phyloP scores from a whole-genome alignment of 192 early-diverging fungal genomes.

The Geranomyces michiganensis region DNA sequence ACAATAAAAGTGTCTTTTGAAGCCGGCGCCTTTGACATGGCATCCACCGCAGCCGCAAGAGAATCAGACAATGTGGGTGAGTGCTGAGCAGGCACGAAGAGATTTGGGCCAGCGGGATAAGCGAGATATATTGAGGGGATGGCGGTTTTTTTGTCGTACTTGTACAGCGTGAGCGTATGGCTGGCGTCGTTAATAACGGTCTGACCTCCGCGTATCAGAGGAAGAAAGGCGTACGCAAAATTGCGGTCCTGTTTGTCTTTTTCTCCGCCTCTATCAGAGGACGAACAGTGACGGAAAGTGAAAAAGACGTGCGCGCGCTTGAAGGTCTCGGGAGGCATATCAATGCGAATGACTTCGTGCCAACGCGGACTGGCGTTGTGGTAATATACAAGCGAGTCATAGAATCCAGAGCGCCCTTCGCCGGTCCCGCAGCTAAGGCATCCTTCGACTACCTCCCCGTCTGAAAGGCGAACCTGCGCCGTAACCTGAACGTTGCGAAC shows the following conservation, averaged over 20 bases:
- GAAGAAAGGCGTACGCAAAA: conserved; percentile 68
- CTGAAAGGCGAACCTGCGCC: conserved; percentile 57
- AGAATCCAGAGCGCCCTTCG: conserved; percentile 35
- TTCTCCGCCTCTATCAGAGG: conserved; percentile 20
- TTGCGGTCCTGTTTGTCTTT: conserved; percentile 46
- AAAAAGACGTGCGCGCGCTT: conserved; percentile 65
- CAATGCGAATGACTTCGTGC: conserved; percentile 67
- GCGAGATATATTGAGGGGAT: conserved; percentile 54
- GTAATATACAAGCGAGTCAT: conserved; percentile 65
- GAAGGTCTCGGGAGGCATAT: conserved; percentile 56
- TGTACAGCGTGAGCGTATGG: conserved; percentile 64
- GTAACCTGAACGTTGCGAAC: conserved; percentile 65
- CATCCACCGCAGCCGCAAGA: conserved; percentile 32
- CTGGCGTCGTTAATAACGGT: conserved; percentile 63
- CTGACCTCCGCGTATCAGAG: conserved; percentile 48
- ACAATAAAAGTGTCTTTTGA: conserved; percentile 56
- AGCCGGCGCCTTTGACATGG: conserved; percentile 31
- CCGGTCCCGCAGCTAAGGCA: conserved; percentile 55
- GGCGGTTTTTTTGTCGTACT: conserved; percentile 56
- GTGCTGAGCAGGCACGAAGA: conserved; percentile 19
- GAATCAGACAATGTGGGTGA: conserved; percentile 15
- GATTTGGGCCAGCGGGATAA: conserved; percentile 35
- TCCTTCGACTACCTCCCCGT: conserved; percentile 58
- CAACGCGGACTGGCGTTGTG: conserved; percentile 63
- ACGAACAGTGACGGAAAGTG: conserved; percentile 53